Base-by-base conservation (phyloP, 2,329 filamentous ascomycete species). In the Helicocarpus griseus region DNA sequence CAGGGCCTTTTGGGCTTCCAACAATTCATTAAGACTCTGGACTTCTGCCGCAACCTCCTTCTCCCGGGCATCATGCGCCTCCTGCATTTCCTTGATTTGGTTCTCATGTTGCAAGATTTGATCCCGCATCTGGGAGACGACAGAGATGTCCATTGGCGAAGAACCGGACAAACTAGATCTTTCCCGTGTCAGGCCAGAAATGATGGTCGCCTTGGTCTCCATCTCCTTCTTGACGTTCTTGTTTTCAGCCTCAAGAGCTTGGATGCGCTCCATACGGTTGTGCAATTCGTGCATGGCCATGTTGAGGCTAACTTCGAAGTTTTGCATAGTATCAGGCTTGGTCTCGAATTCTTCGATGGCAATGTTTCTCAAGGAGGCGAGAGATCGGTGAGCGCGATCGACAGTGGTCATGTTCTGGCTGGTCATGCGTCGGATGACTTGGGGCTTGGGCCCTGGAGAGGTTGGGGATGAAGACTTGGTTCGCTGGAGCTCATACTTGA, bases 191-290 rank as follows among this genome's bases (percentile, higher is more conserved):
- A 98, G 76, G 5, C 93, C 93, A 28, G 89, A 88, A 60, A 98
- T 97, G 64, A 98, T 90, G 28, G 88, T 87, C 76, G 91, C 89
- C 79, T 98, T 98, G 56, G 81, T 84, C 65, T 98, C 93, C 85
- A 97, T 95, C 68, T 98, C 93, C 73, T 89, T 95, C 74, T 88
- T 93, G 21, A 89, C 81, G 3, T 82, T 83, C 24, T 83, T 76
- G 52, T 96, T 80, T 59, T 95, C 91, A 5, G 83, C 82, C 68
- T 98, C 93, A 13, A 98, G 76, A 61, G 90, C 84, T 63, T 94
- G 87, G 49, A 96, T 90, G 26, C 90, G 83, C 66, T 97, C 90
- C 36, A 90, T 90, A 39, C 90, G 83, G 8, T 78, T 78, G 57
- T 95, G 86, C 31, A 98, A 76, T 65, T 98, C 93, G 60, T 93